Conservation (phyloP, 2,329 filamentous ascomycete species). For the Rachicladosporium sp. region DNA sequence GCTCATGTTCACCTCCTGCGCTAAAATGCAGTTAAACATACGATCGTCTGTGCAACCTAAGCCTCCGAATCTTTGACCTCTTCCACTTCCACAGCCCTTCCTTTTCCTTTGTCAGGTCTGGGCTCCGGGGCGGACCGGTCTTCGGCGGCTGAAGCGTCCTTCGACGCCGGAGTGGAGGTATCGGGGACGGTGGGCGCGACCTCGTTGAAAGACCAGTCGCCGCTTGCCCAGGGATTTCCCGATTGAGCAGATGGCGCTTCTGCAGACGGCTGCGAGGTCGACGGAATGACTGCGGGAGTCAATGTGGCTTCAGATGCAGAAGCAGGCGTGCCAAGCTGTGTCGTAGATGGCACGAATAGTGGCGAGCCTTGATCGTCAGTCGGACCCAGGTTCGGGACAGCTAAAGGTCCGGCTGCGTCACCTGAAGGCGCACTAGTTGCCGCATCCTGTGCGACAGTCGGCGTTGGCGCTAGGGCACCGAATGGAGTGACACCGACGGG, state of each 20-base stretch:
- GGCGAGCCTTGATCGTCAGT: constrained; percentile 19
- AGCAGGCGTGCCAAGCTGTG: too few relatives aligned
- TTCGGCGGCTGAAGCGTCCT: constrained; percentile 1
- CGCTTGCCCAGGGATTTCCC: constrained; percentile 4
- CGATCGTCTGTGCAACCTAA: background rate
- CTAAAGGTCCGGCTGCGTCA: background rate
- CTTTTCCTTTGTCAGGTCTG: constrained; percentile 22
- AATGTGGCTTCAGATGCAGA: too few relatives aligned
- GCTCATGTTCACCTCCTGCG: too few relatives aligned
- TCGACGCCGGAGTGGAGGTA: constrained; percentile 3
- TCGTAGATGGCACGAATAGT: too few relatives aligned
- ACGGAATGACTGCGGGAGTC: background rate
- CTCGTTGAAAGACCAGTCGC: constrained; percentile 10
- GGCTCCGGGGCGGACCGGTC: background rate
- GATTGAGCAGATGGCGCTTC: background rate
- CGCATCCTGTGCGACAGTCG: background rate
- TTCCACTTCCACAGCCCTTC: constrained; percentile 28
- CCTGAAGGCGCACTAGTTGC: background rate
- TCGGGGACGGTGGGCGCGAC: constrained; percentile 1
- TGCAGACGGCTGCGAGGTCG: constrained; percentile 1
- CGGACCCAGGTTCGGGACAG: constrained; percentile 8
- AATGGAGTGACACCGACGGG: background rate
- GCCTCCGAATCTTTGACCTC: constrained; percentile 22
- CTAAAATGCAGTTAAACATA: too few relatives aligned
- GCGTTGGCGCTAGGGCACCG: background rate